phyloP scores from a whole-genome alignment of 2,329 filamentous ascomycete genomes.

The Penicillium sp. region DNA sequence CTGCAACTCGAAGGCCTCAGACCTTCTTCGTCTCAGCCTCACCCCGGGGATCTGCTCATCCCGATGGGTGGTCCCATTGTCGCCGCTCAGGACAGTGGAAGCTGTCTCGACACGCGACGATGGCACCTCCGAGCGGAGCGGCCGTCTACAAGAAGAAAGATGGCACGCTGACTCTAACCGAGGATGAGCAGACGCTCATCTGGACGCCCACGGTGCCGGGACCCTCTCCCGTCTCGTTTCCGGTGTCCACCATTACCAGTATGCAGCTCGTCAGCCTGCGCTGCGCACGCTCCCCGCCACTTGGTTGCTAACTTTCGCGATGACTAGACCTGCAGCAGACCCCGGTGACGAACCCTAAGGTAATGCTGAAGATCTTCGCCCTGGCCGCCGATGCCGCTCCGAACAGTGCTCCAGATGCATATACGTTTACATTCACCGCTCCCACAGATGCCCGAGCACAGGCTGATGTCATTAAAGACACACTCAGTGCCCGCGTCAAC shows the following conservation, averaged over 20 bases:
- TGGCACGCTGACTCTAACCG: constrained; percentile 72
- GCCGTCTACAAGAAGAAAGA: constrained; percentile 95
- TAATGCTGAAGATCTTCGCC: constrained; percentile 89
- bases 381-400: constrained; percentile 52
- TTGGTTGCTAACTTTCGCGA: constrained; percentile 8
- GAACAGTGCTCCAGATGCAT: constrained; percentile 55
- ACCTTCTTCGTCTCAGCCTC: constrained; percentile 21
- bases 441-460: constrained; percentile 70
- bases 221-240: constrained; percentile 65
- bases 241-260: constrained; percentile 79
- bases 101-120: constrained; percentile 37
- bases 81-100: constrained; percentile 38
- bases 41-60: constrained; percentile 24
- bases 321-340: constrained; percentile 84
- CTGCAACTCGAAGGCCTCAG: constrained; percentile 17
- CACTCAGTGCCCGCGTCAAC: constrained; percentile 74
- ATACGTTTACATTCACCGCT: constrained; percentile 88
- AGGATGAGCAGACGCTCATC: constrained; percentile 69
- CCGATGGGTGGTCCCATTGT: constrained; percentile 37
- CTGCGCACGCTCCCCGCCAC: background rate
- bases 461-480: constrained; percentile 79
- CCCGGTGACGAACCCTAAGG: constrained; percentile 79
- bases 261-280: constrained; percentile 35
- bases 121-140: constrained; percentile 58
- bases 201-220: constrained; percentile 71